Conservation (phyloP, 2,329 filamentous ascomycete genomes). For the Cladorrhinum sp. region DNA sequence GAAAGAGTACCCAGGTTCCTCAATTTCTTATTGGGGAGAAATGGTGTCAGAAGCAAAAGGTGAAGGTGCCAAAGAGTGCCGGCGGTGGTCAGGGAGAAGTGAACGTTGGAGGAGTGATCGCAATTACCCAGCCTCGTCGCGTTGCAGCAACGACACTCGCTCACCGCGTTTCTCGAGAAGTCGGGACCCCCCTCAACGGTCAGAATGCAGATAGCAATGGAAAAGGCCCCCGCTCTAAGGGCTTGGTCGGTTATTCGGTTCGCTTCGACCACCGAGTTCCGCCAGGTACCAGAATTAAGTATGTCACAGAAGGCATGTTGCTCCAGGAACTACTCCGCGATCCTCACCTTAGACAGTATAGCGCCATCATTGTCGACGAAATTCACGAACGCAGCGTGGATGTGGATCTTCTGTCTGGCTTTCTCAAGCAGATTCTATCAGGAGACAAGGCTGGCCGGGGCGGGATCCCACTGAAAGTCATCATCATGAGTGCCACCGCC, state of each 20-base stretch:
- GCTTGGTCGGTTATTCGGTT: conserved; percentile 83
- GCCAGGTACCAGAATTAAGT: conserved; percentile 84
- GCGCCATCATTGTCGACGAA: conserved; percentile 88
- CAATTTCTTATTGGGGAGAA: conserved; percentile 78
- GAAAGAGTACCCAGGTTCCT: conserved; percentile 94
- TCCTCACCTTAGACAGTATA: conserved; percentile 78
- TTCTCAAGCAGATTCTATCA: conserved; percentile 73
- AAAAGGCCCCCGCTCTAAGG: conserved; percentile 41
- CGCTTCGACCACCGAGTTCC: conserved; percentile 87
- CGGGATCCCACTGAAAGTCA: conserved; percentile 75
- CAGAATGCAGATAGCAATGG: conserved; percentile 6
- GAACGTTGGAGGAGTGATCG: conserved; percentile 73
- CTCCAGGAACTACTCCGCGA: conserved; percentile 90
- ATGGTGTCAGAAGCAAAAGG: conserved; percentile 68
- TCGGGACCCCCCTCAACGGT: conserved; percentile 48
- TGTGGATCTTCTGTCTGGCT: conserved; percentile 86
- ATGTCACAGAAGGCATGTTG: conserved; percentile 92
- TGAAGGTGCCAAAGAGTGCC: conserved; percentile 41
- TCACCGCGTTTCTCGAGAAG: conserved; percentile 79
- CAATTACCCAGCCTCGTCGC: conserved; percentile 89
- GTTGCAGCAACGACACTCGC: conserved; percentile 92
- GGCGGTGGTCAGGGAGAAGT: conserved; percentile 40
- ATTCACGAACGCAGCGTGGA: conserved; percentile 96
- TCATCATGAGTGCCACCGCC: conserved; percentile 96
- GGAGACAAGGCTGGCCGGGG: conserved; percentile 62